These are phyloP conservation scores for Aspergillus indologenus DNA, from an alignment of 495 filamentous ascomycete species.

Conservation along the genomic window DNA sequence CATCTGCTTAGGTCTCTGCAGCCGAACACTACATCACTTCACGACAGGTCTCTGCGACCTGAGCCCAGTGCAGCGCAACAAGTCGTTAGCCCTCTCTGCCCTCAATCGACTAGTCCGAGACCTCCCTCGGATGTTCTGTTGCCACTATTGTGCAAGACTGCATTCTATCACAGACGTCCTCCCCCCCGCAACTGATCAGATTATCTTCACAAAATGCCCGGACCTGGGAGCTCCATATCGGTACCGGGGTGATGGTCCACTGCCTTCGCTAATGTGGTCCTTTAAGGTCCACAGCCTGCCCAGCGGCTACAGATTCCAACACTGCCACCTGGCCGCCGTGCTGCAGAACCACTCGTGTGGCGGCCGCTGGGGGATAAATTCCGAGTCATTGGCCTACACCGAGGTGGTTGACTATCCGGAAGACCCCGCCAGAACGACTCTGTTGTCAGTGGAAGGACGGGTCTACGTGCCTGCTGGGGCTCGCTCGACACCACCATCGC, in stretches of 20 bases:
- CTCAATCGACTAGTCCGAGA: not conserved
- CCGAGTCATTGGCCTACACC: not conserved
- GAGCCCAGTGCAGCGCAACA: not conserved
- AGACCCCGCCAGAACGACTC: not conserved
- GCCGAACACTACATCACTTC: not conserved
- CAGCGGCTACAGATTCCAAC: not conserved
- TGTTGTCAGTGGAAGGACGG: conserved; percentile 3
- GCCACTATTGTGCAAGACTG: not conserved
- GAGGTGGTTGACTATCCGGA: not conserved
- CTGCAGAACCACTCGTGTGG: too few species aligned
- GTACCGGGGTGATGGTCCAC: not conserved
- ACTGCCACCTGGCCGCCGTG: not conserved
- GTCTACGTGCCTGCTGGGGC: not conserved
- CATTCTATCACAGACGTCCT: not conserved
- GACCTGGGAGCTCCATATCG: too few species aligned
- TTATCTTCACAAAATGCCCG: too few species aligned
- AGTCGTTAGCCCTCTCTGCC: not conserved
- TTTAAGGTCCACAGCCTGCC: too few species aligned
- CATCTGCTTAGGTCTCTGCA: too few species aligned
- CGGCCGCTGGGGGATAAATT: too few species aligned
- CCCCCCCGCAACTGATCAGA: not conserved
- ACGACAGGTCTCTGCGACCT: not conserved
- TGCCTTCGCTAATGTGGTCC: not conserved
- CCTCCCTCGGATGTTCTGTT: conserved; percentile 1
- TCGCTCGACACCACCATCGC: not conserved